phyloP scores from a whole-genome alignment of 2,329 filamentous ascomycete species.

The Aspergillus viridinutans region DNA sequence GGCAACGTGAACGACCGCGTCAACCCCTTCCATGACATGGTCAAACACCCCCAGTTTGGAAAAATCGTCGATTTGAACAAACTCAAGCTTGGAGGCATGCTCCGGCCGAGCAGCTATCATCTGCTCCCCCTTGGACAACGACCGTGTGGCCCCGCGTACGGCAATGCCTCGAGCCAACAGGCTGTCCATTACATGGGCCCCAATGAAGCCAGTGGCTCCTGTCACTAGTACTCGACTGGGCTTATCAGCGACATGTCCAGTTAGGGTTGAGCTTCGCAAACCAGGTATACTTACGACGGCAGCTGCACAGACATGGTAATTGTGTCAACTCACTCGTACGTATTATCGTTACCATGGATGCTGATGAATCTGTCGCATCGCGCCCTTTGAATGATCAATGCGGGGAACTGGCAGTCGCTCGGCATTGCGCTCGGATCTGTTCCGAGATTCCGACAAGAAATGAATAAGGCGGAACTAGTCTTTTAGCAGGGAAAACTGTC shows the following conservation, averaged over 20 bases:
- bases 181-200: conserved; percentile 25
- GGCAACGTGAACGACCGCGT: conserved; percentile 45
- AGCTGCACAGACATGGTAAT: not conserved
- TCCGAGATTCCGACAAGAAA: not conserved
- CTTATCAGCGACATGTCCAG: not conserved
- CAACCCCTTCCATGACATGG: conserved; percentile 39
- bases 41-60: conserved; percentile 34
- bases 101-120: conserved; percentile 39
- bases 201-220: conserved; percentile 27
- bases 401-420: not conserved
- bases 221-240: conserved; percentile 21
- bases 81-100: conserved; percentile 36
- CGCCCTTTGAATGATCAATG: not conserved
- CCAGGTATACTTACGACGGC: not conserved
- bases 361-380: not conserved
- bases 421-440: not conserved
- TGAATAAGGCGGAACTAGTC: not conserved
- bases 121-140: conserved; percentile 20
- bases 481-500: not conserved
- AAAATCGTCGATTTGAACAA: conserved; percentile 44
- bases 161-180: conserved; percentile 19
- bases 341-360: not conserved
- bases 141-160: conserved; percentile 22
- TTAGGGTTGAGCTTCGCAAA: not conserved
- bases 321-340: not conserved